Conservation (phyloP, 768 basidiomycete species). For the Leccinum fibrillosum region DNA sequence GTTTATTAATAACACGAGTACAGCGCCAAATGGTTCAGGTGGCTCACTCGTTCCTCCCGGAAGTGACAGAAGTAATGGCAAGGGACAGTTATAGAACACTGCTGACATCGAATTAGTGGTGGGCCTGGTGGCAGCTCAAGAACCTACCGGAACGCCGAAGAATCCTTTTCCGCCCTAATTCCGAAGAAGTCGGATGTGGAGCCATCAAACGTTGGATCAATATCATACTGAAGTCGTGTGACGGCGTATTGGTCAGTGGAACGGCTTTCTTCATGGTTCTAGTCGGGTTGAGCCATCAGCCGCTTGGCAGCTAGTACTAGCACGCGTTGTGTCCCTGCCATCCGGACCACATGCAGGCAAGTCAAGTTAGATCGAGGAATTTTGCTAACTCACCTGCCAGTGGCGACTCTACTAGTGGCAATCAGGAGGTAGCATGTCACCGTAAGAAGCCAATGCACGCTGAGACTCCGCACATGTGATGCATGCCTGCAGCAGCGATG, state of each 20-base stretch:
- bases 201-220: not conserved
- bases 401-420: not conserved
- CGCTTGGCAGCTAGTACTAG: not conserved
- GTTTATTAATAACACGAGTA: not conserved
- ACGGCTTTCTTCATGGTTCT: not conserved
- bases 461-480: not conserved
- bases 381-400: not conserved
- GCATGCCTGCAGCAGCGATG: not conserved
- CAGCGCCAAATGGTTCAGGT: not conserved
- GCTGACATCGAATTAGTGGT: not conserved
- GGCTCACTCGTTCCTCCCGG: not conserved
- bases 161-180: not conserved
- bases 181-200: not conserved
- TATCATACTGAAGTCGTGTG: not conserved
- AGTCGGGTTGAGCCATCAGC: not conserved
- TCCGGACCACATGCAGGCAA: too few relatives aligned
- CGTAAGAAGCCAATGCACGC: not conserved
- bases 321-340: too few relatives aligned
- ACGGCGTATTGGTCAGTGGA: not conserved
- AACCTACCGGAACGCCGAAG: not conserved
- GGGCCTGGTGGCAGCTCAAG: not conserved
- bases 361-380: not conserved
- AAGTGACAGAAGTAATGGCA: not conserved
- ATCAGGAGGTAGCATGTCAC: not conserved
- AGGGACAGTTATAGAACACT: not conserved